Base-by-base conservation (phyloP, 164 flowering plant genomes). In the Magnolia changhungtana region DNA sequence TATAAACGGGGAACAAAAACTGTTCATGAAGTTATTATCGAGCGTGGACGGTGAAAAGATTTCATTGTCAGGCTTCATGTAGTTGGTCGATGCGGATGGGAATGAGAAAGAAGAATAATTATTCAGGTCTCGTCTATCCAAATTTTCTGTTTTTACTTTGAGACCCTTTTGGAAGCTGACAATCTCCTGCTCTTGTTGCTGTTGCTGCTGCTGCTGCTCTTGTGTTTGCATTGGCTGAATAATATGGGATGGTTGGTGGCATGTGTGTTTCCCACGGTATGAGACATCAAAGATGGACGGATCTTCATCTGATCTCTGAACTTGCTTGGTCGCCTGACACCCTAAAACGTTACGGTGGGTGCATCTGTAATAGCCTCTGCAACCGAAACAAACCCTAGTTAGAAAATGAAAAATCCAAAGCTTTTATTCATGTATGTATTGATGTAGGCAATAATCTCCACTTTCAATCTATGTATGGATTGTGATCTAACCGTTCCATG, bases 321-420 rank as follows among this genome's bases (percentile, higher is more conserved):
- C 98, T 81, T 90, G 98, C 91, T 94, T 96, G 69, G 90, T 89
- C 0, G 99, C 99, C 83, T 81, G 82, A 59, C 99, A 96, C 63
- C 87, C 90, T 45, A 87, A 89, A 16, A 82, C 80, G 72, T 78
- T 84, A 0, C 95, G 88, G 80, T 89, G 90, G 8, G 98, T 92
- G 85, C 99, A 96, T 81, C 99, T 81, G 79, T 93, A 94, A 69
- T 94, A 96, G 85, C 95, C 93, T 80, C 99, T 96, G 97, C 83
- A 86, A 73, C 13, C 23, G 1, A 55, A 66, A 23, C 21, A 65
- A 19, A 20, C 68, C 16, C 67, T 55, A 55, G 61, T 55, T 55
- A 55, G 61, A 55, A 55, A 55, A 55, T 2, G 18, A 55, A 55
- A 55, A 55, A 55, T 55, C 61, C 61, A 55, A 7, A 10, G 18